phyloP scores from a whole-genome alignment of 2,329 filamentous ascomycete species.

The Zelopaecilomyces penicillatus region DNA sequence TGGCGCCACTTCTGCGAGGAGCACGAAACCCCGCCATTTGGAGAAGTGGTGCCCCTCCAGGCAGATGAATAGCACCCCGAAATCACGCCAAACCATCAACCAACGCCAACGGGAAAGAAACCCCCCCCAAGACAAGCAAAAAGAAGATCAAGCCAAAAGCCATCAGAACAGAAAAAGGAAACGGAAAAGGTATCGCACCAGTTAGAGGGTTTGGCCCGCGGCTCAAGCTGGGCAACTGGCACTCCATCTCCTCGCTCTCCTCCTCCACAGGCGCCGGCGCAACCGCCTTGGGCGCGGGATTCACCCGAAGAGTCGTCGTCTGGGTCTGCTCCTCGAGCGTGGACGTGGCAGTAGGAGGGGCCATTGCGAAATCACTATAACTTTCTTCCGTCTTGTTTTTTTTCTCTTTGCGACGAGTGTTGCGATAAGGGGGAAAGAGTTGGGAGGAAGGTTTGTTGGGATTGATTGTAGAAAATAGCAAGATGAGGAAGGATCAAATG shows the following conservation, averaged over 20 bases:
- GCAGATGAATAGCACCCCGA: no score
- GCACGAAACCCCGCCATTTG: no score
- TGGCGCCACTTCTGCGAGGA: no score
- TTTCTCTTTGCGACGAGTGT: no score
- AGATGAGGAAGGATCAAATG: no score
- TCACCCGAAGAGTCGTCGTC: conserved; percentile 6
- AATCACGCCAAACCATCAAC: no score
- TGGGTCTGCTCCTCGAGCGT: conserved; percentile 3
- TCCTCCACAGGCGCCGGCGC: not conserved
- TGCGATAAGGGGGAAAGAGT: no score
- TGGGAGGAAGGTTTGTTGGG: no score
- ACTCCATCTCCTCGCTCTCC: conserved; percentile 11
- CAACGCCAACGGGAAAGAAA: not conserved
- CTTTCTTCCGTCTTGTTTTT: no score
- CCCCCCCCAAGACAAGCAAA: not conserved
- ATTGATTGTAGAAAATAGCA: no score
- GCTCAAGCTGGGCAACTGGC: conserved; percentile 13
- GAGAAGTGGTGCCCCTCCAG: no score
- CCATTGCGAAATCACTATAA: conserved; percentile 1
- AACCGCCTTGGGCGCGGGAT: not conserved
- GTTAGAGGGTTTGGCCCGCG: conserved; percentile 16
- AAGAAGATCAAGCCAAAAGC: not conserved
- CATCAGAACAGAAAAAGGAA: not conserved
- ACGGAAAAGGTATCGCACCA: conserved; percentile 6
- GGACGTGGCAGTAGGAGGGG: conserved; percentile 9